Evolutionary conservation across 2,329 filamentous ascomycete genomes (phyloP), one percentile per base, ranked within the genome.

Genomic region (Graphiopsis chlorocephala): DNA sequence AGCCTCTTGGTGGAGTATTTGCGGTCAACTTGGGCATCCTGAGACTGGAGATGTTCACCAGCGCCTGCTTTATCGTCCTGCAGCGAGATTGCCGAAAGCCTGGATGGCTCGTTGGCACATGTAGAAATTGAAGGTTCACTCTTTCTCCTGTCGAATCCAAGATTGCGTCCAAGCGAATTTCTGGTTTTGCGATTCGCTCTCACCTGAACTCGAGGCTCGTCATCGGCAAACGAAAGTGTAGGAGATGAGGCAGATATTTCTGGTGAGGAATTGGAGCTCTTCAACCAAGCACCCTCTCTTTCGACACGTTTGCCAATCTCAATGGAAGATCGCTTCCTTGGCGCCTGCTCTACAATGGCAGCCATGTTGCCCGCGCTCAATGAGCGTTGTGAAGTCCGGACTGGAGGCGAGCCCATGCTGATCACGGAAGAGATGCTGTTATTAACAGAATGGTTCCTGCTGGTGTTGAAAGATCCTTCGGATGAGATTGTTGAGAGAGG

Each of bases 401-500:
- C 29, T 3, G 60, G 60, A 42, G 60, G 60, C 12, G 82, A 83
- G 14, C 83, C 84, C 12, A 83, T 75, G 59, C 90, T 91, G 4
- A 91, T 81, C 48, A 94, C 82, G 0, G 91, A 96, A 4, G 90
- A 93, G 55, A 95, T 87, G 76, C 91, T 96, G 64, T 89, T 90
- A 28, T 90, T 90, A 35, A 91, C 83, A 1, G 89, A 91, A 75
- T 94, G 91, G 5, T 87, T 86, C 47, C 87, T 85, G 20, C 88
- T 84, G 0, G 91, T 92, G 1, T 83, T 83, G 62, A 87, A 80
- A 2, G 90, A 95, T 73, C 89, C 93, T 53, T 92, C 89, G 0
- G 88, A 93, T 1, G 92, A 96, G 15, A 96, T 88, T 23, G 93
- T 82, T 1, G 93, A 97, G 20, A 96, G 79, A 0, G 93, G 93